Evolutionary conservation across 2,329 filamentous ascomycete species (phyloP), one percentile per base, ranked within the genome.

Genomic region (Seiridium cupressi): DNA sequence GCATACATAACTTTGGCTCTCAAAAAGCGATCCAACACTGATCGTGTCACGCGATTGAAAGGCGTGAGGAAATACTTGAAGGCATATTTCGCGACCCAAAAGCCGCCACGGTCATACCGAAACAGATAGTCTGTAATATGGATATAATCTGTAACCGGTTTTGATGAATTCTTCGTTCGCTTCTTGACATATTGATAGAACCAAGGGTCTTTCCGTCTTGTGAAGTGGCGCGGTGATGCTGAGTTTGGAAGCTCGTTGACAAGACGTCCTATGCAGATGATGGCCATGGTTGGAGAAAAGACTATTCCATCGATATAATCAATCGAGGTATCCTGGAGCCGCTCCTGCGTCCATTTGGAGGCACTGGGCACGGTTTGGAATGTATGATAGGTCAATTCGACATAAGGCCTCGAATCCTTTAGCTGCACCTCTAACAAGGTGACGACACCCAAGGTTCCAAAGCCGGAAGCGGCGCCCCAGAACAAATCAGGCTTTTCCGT

Each of bases 301-400:
- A 87, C 76, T 48, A 92, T 89, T 1, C 81, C 89, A 61, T 92
- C 90, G 2, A 93, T 78, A 64, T 87, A 93, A 62, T 92, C 88
- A 36, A 80, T 76, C 0, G 71, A 67, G 0, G 69, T 58, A n/a
- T 75, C 73, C 0, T 63, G 70, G 0, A 76, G 73, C 60, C 77
- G 78, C 2, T 78, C 71, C 58, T 80, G 73, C 40, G 89, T 77
- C 35, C 75, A 76, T n/a, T 71, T 64, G 36, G 75, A 65, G 57
- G 77, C 71, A 55, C 74, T 71, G n/a, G 70, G 62, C 3, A 79
- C 69, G 3, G 77, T 77, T 34, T 73, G 73, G 1, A 73, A 69
- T 0, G 83, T 78, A 40, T 79, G 74, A 63, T 90, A 89, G 46
- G 81, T 81, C 62, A 89, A 65, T 66, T 86, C 78, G 3, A 90